phyloP scores from a whole-genome alignment of 2,329 filamentous ascomycete genomes.

The Cladobotryum mycophilum region DNA sequence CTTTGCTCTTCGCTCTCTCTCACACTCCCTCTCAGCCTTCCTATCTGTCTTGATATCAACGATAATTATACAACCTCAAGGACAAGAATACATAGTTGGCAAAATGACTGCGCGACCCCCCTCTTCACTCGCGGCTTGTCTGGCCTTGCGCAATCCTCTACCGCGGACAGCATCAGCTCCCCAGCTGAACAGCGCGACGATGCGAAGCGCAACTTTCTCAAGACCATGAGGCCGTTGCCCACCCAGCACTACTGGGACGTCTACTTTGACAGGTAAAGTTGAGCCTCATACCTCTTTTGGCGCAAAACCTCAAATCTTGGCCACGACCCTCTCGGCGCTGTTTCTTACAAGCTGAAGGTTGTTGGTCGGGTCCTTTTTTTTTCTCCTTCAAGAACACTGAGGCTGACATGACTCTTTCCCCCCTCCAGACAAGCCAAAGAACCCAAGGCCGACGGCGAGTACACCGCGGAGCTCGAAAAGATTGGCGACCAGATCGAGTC shows the following conservation, averaged over 20 bases:
- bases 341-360: too few relatives aligned
- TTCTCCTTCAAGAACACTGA: too few relatives aligned
- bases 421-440: slow-evolving; percentile 38
- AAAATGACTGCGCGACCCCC: slow-evolving; percentile 51
- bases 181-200: slow-evolving; percentile 69
- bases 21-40: too few relatives aligned
- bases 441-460: slow-evolving; percentile 38
- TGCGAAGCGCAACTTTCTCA: slow-evolving; percentile 77
- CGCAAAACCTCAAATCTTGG: too few relatives aligned
- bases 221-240: slow-evolving; percentile 64
- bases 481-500: slow-evolving; percentile 64
- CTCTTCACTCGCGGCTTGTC: slow-evolving; percentile 60
- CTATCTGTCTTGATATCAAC: too few relatives aligned
- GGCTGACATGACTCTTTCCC: background rate
- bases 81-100: slow-evolving; percentile 10
- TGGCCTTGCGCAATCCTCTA: slow-evolving; percentile 52
- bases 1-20: too few relatives aligned
- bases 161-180: slow-evolving; percentile 55
- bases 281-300: background rate
- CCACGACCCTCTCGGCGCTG: too few relatives aligned
- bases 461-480: slow-evolving; percentile 53
- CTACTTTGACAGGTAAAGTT: slow-evolving; percentile 53
- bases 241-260: slow-evolving; percentile 78
- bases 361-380: too few relatives aligned
- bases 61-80: too few relatives aligned